Evolutionary conservation across 2,329 filamentous ascomycete species (phyloP).

Genomic region (Pseudogymnoascus destructans): DNA sequence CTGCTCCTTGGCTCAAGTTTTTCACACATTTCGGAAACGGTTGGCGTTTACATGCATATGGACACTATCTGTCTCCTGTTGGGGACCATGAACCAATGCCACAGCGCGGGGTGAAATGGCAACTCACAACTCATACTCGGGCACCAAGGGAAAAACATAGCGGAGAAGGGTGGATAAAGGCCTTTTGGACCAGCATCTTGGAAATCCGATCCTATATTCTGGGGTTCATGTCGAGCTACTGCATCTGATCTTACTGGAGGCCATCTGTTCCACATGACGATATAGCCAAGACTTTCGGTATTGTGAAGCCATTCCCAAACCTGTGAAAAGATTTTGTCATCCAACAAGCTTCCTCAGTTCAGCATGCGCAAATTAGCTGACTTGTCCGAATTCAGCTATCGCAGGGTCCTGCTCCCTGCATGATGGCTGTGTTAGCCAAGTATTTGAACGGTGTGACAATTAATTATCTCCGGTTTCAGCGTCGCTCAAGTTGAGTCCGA

Average conservation of each 20-base stretch:
- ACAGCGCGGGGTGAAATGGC: neutral
- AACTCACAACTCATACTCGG: neutral
- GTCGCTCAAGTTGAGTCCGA: neutral
- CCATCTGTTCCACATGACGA: slow-evolving; percentile 1
- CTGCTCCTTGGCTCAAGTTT: neutral
- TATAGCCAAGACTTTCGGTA: neutral
- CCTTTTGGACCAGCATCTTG: neutral
- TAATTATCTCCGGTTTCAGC: neutral
- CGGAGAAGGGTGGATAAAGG: neutral
- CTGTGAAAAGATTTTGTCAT: neutral
- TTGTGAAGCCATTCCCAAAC: neutral
- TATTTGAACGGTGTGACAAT: neutral
- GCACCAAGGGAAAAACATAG: neutral
- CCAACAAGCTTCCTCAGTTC: neutral
- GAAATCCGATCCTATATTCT: neutral
- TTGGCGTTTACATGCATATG: neutral
- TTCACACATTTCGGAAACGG: neutral
- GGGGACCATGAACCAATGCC: neutral
- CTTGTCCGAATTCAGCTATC: neutral
- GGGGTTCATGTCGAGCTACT: slow-evolving; percentile 4
- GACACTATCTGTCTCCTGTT: neutral
- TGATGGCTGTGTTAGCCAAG: neutral
- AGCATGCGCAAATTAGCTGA: neutral
- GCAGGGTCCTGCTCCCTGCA: neutral
- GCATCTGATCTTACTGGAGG: slow-evolving; percentile 3